Evolutionary conservation across 1,139 yeast species (phyloP), one percentile per base, ranked within the genome.

Genomic region (Candida tetrigidarum): DNA sequence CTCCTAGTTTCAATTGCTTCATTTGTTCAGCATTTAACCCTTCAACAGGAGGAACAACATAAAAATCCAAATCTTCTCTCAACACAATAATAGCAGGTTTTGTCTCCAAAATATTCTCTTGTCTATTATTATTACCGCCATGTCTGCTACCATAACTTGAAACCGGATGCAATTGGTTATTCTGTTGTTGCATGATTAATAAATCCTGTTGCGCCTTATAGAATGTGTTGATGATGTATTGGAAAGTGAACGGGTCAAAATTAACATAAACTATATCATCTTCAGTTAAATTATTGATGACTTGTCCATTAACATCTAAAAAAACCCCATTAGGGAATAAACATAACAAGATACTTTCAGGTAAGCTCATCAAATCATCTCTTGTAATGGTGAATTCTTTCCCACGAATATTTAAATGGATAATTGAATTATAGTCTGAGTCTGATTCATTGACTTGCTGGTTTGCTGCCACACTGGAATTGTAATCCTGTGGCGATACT

Each of bases 61-160:
- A 95, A 66, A 81, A 95, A 62, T 95, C 99, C 54, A 95, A 74
- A 63, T 95, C 99, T 64, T 95, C 99, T 50, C 97, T 76, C 46
- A 95, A 74, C 3, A 93, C 97, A 48, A 95, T 91, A 38, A 95
- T 86, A 0, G 97, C 90, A 0, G 99, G 98, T 56, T 90, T 86
- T 46, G 83, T 83, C 54, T 81, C 83, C 50, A 92, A 71, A 3
- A 89, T 81, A 44, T 83, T 64, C 37, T 72, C 75, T 26, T 66
- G 66, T 37, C 54, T 62, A 22, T 47, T 46, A 37, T 50, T 51
- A 25, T 51, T 46, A 25, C 46, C 7, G 11, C 52, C 12, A 10
- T 33, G 15, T 28, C 32, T 33, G 7, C n/a, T 25, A 46, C 51
- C 32, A 51, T 35, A 47, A 20, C 43, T 54, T 5, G 50, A 49